Conservation (phyloP, 169 alveolate genomes). For the Plasmodium adleri region DNA sequence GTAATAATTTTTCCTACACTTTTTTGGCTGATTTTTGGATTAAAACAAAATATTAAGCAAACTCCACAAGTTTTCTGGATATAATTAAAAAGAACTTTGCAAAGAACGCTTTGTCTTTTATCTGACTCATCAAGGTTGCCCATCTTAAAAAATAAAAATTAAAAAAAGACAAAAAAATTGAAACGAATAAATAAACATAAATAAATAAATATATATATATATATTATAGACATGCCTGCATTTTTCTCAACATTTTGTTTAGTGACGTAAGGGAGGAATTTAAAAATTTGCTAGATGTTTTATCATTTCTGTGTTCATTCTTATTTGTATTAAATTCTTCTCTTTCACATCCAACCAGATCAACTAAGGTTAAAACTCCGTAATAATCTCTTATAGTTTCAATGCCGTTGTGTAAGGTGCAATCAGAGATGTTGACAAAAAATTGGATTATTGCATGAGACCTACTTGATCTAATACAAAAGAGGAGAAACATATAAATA, state of each 20-base stretch:
- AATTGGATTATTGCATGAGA: conserved; percentile 71
- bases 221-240: conserved; percentile 22
- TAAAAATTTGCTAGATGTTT: conserved; percentile 40
- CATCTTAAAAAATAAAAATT: conserved; percentile 24
- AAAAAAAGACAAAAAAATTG: background rate
- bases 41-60: conserved; percentile 66
- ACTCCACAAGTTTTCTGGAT: conserved; percentile 72
- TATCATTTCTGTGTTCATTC: conserved; percentile 17
- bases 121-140: conserved; percentile 69
- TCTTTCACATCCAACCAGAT: conserved; percentile 62
- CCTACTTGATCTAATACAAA: conserved; percentile 53
- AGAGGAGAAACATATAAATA: background rate
- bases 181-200: background rate
- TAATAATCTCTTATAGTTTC: conserved; percentile 45
- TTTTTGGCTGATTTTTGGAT: conserved; percentile 56
- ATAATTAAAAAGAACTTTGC: conserved; percentile 62
- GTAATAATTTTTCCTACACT: conserved; percentile 19
- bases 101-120: conserved; percentile 65
- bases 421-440: conserved; percentile 50
- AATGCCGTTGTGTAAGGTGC: conserved; percentile 10
- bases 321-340: conserved; percentile 40
- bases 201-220: background rate
- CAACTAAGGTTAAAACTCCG: conserved; percentile 64
- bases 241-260: conserved; percentile 61
- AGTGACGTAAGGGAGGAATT: conserved; percentile 65